Evolutionary conservation across 2,329 filamentous ascomycete genomes (phyloP).

Genomic region (Huntiella decipiens): DNA sequence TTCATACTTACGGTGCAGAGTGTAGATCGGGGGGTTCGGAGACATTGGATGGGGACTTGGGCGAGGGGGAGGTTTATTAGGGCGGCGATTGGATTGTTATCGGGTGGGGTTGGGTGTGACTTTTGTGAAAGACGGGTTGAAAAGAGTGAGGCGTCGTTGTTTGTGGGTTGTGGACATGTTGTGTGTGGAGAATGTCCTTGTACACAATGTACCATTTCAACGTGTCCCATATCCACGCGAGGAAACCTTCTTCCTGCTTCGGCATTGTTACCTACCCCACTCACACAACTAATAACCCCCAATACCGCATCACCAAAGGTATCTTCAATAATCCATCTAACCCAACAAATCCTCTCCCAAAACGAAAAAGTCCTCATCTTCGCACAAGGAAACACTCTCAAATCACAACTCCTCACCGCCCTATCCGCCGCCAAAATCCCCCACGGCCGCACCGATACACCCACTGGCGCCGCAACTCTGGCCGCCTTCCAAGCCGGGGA

Average conservation of each 20-base stretch:
- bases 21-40: constrained; percentile 5
- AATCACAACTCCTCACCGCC: constrained; percentile 12
- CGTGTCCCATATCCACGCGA: no score
- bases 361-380: constrained; percentile 20
- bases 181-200: constrained; percentile 14
- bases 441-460: constrained; percentile 5
- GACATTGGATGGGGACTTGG: constrained; percentile 4
- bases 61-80: constrained; percentile 6
- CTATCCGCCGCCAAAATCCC: neutral
- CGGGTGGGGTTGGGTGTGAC: constrained; percentile 3
- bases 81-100: neutral
- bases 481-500: constrained; percentile 8
- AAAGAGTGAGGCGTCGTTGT: constrained; percentile 10
- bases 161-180: constrained; percentile 16
- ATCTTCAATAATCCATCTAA: constrained; percentile 13
- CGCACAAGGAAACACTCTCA: constrained; percentile 18
- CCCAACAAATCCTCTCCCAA: constrained; percentile 1
- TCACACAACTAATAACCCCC: neutral
- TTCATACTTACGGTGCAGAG: constrained; percentile 13
- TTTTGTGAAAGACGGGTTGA: neutral
- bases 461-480: neutral
- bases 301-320: constrained; percentile 13
- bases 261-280: constrained; percentile 4
- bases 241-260: constrained; percentile 3
- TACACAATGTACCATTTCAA: no score